Evolutionary conservation across 2,329 filamentous ascomycete genomes (phyloP), one percentile per base, ranked within the genome.

Genomic region (Cytospora leucostoma): DNA sequence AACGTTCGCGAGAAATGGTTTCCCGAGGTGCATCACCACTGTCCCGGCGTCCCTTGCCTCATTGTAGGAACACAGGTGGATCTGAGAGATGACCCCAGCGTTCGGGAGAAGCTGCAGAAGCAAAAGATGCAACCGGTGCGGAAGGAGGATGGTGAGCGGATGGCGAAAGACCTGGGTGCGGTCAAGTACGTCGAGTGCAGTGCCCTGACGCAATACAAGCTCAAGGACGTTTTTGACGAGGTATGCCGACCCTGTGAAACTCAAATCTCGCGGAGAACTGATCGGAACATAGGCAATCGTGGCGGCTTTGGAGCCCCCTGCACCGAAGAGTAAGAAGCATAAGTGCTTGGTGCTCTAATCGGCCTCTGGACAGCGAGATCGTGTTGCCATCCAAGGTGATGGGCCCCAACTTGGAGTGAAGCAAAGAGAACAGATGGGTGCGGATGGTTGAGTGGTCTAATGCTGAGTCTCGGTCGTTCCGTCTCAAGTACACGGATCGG

Each of bases 1-100:
- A 99, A 99, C 89, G 95, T 98, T 58, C 89, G 93, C 73, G 94
- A 97, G 83, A 97, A 97, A 79, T 97, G 93, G 94, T 97, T 97
- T 73, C 95, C 95, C 53, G 95, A 99, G 79, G 95, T 99, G 51
- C 93, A 96, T 77, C 95, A 99, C 79, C 95, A 99, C 80, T 99
- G 95, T 76, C 95, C 95, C 19, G 95, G 95, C 68, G 95, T 99
- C 44, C 95, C 95, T 59, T 98, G 95, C 83, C 84, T 99, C 68
- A 97, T 99, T 70, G 95, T 99, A 66, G 95, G 95, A 71, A 99
- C 95, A 32, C 95, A 99, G 80, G 93, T 94, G 67, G 95, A 99
- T 88, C 83, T 99, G 78, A 84, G 95, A 73, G 93, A 98, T 68
- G 95, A 98, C 71, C 81, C 86, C 1, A 88, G 88, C 68, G 94